Evolutionary conservation across 2,329 filamentous ascomycete genomes (phyloP).

Genomic region (Colletotrichum lentis): DNA sequence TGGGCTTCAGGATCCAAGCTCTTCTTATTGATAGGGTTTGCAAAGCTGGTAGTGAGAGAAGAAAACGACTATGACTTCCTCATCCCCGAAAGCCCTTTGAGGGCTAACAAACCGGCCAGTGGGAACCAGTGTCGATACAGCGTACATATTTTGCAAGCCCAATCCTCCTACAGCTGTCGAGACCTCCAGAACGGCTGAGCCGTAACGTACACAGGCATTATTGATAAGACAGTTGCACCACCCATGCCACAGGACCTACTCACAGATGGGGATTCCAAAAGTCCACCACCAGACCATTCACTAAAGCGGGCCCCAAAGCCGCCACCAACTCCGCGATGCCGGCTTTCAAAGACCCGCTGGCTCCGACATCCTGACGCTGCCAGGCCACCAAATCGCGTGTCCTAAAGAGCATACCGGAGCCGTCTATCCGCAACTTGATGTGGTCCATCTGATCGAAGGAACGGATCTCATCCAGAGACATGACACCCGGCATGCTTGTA

Average conservation of each 20-base stretch:
- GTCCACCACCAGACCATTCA: slow-evolving; percentile 66
- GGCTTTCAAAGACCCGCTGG: slow-evolving; percentile 63
- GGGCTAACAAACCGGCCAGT: background rate
- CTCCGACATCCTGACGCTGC: slow-evolving; percentile 58
- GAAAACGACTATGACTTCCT: background rate
- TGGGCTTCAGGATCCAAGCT: background rate
- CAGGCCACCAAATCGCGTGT: slow-evolving; percentile 66
- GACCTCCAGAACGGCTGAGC: background rate
- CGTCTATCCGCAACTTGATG: slow-evolving; percentile 62
- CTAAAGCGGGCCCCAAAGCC: slow-evolving; percentile 68
- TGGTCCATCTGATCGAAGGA: slow-evolving; percentile 64
- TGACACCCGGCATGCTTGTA: slow-evolving; percentile 73
- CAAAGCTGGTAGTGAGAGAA: background rate
- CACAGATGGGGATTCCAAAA: slow-evolving; percentile 47
- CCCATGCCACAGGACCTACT: background rate
- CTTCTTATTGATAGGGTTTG: too few relatives aligned
- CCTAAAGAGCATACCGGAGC: slow-evolving; percentile 50
- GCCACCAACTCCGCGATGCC: slow-evolving; percentile 73
- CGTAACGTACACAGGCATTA: background rate
- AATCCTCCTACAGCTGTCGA: background rate
- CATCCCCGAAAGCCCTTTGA: background rate
- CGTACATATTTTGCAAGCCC: too few relatives aligned
- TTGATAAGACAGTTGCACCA: too few relatives aligned
- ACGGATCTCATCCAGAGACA: slow-evolving; percentile 63
- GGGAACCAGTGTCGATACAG: background rate